phyloP scores from a whole-genome alignment of 1,284 basidiomycete genomes.

The Boletus sp. region DNA sequence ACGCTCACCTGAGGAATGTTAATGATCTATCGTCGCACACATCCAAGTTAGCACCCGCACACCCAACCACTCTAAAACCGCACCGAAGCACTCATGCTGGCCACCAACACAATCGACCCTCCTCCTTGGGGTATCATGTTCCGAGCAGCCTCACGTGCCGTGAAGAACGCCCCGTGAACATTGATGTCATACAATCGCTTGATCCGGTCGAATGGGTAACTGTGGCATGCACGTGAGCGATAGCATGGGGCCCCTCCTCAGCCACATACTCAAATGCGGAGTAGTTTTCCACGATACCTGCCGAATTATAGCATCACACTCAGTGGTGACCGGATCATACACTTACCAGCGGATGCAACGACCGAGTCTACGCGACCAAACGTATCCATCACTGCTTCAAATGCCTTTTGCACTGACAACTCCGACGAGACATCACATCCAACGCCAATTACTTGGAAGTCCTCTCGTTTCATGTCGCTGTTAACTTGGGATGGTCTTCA shows the following conservation, averaged over 20 bases:
- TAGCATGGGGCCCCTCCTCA: neutral
- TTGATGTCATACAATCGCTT: slow-evolving; percentile 88
- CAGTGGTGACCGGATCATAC: slow-evolving; percentile 8
- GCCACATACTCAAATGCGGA: slow-evolving; percentile 72
- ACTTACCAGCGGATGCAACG: slow-evolving; percentile 83
- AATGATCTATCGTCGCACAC: slow-evolving; percentile 55
- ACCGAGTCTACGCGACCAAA: slow-evolving; percentile 86
- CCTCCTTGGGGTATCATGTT: slow-evolving; percentile 72
- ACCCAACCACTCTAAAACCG: slow-evolving; percentile 1
- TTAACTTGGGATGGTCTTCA: slow-evolving; percentile 49
- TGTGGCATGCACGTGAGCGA: slow-evolving; percentile 29
- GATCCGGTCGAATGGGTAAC: slow-evolving; percentile 81
- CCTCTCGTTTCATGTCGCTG: slow-evolving; percentile 54
- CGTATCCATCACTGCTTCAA: slow-evolving; percentile 57
- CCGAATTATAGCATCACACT: slow-evolving; percentile 4
- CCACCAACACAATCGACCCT: slow-evolving; percentile 84
- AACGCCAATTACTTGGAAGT: slow-evolving; percentile 72
- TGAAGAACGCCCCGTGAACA: slow-evolving; percentile 90
- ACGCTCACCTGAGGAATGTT: slow-evolving; percentile 72
- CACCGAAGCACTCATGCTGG: slow-evolving; percentile 78
- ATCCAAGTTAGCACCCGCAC: slow-evolving; percentile 15
- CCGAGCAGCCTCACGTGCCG: slow-evolving; percentile 87
- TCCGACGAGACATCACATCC: slow-evolving; percentile 91
- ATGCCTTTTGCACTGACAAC: slow-evolving; percentile 70
- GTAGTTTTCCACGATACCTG: slow-evolving; percentile 90